phyloP scores from a whole-genome alignment of 1,284 basidiomycete genomes.

The Ceratobasidium sp. region DNA sequence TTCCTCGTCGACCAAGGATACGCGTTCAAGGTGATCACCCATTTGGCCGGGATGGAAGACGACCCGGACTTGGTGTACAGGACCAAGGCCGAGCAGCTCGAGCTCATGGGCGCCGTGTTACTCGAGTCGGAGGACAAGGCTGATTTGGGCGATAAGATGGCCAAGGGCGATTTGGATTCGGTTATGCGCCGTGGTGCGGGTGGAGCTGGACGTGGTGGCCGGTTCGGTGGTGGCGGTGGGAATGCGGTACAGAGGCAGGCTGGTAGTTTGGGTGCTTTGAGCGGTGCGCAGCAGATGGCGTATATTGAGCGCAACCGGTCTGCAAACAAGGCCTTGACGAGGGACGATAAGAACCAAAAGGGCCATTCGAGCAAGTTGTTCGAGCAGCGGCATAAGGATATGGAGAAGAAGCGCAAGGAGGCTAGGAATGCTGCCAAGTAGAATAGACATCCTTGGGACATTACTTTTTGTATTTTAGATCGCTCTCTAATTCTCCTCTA shows the following conservation, averaged over 20 bases:
- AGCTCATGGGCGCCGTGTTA: constrained; percentile 90
- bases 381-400: constrained; percentile 79
- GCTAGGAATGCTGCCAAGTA: constrained; percentile 29
- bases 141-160: constrained; percentile 83
- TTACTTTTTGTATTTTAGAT: background rate
- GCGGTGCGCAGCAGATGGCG: constrained; percentile 89
- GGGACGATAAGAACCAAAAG: constrained; percentile 59
- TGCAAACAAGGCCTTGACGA: constrained; percentile 84
- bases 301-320: constrained; percentile 93
- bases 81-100: constrained; percentile 92
- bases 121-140: constrained; percentile 92
- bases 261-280: constrained; percentile 85
- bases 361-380: constrained; percentile 76
- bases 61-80: constrained; percentile 92
- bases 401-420: constrained; percentile 63
- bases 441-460: background rate
- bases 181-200: constrained; percentile 63
- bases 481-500: constrained; percentile 5
- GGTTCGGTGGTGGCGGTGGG: constrained; percentile 59
- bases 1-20: constrained; percentile 99
- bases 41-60: constrained; percentile 90
- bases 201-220: constrained; percentile 67
- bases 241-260: constrained; percentile 83
- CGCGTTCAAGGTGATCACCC: constrained; percentile 99
- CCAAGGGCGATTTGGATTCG: constrained; percentile 56